A percentile compares a stretch with the other conserved stretches of the same genome.
Conservation (phyloP, 2,329 filamentous ascomycete species). For the Fusarium solani-melongenae region DNA sequence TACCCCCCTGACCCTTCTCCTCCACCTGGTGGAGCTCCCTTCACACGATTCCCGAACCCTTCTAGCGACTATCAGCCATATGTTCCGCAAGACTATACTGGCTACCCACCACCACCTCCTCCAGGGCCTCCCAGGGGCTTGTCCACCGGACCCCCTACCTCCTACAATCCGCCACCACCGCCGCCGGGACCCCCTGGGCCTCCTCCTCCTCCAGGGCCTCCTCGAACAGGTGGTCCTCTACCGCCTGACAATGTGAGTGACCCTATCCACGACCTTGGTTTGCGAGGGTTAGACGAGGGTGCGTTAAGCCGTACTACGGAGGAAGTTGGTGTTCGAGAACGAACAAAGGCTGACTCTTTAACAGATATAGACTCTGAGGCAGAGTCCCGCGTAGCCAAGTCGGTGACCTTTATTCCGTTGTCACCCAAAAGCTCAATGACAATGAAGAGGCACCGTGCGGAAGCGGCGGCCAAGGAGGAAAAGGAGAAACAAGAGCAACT, state of each 20-base stretch:
- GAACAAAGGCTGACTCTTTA: conserved; percentile 34
- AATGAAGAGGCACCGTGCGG: conserved; percentile 53
- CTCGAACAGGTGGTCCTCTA: conserved; percentile 46
- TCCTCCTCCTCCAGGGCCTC: conserved; percentile 49
- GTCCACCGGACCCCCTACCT: conserved; percentile 11
- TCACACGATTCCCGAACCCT: conserved; percentile 52
- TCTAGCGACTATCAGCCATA: conserved; percentile 54
- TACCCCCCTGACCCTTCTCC: conserved; percentile 49
- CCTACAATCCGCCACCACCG: conserved; percentile 13
- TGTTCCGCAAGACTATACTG: conserved; percentile 55
- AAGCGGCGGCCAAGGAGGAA: conserved; percentile 40
- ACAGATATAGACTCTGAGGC: conserved; percentile 47
- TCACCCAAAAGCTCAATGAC: conserved; percentile 62
- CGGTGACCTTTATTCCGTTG: conserved; percentile 60
- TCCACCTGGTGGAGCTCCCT: conserved; percentile 37
- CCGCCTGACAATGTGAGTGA: conserved; percentile 59
- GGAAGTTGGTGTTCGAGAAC: conserved; percentile 9
- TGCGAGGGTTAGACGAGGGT: conserved; percentile 50
- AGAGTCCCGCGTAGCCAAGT: conserved; percentile 46
- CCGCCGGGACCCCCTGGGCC: conserved; percentile 45
- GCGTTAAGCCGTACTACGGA: conserved; percentile 48
- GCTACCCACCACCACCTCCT: conserved; percentile 55
- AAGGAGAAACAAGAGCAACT: conserved; percentile 30
- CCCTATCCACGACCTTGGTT: conserved; percentile 45
- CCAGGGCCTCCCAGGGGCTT: conserved; percentile 44